Evolutionary conservation across 352 stramenopile species (phyloP).

Genomic region (Pythium phragmiticola): DNA sequence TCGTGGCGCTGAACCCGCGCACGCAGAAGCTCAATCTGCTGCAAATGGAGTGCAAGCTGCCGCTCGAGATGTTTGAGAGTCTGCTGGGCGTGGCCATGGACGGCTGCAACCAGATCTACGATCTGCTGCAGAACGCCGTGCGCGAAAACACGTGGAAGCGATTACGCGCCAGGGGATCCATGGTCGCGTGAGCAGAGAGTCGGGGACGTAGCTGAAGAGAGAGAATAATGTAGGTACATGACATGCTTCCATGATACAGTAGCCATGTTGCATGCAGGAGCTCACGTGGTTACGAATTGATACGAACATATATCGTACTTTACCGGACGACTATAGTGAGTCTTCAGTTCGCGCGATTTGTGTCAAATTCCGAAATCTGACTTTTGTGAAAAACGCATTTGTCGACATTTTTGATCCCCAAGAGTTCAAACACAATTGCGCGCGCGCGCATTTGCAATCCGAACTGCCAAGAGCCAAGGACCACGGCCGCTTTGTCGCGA

Average conservation of each 20-base stretch:
- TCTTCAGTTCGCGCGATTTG: background rate
- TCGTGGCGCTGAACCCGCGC: slow-evolving; percentile 87
- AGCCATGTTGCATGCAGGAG: background rate
- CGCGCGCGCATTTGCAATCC: background rate
- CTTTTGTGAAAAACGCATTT: slow-evolving; percentile 1
- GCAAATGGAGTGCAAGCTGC: slow-evolving; percentile 91
- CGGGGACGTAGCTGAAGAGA: background rate
- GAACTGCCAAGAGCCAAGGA: too few relatives aligned
- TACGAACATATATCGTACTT: background rate
- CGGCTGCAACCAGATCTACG: slow-evolving; percentile 83
- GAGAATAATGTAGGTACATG: background rate
- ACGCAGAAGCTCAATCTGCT: slow-evolving; percentile 86
- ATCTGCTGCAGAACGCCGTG: slow-evolving; percentile 83
- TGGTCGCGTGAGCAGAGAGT: slow-evolving; percentile 26
- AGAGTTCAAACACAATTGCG: background rate
- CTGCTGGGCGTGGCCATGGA: slow-evolving; percentile 81
- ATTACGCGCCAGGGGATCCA: slow-evolving; percentile 53
- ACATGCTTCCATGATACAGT: background rate
- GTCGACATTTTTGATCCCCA: slow-evolving; percentile 8
- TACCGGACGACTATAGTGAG: background rate
- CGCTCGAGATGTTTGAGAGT: slow-evolving; percentile 85
- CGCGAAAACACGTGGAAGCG: slow-evolving; percentile 83
- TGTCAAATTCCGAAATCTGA: background rate
- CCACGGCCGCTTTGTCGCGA: background rate
- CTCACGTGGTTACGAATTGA: background rate